Evolutionary conservation across 2,329 filamentous ascomycete species (phyloP), one percentile per base, ranked within the genome.

Genomic region (Trichoderma citrinoviride): DNA sequence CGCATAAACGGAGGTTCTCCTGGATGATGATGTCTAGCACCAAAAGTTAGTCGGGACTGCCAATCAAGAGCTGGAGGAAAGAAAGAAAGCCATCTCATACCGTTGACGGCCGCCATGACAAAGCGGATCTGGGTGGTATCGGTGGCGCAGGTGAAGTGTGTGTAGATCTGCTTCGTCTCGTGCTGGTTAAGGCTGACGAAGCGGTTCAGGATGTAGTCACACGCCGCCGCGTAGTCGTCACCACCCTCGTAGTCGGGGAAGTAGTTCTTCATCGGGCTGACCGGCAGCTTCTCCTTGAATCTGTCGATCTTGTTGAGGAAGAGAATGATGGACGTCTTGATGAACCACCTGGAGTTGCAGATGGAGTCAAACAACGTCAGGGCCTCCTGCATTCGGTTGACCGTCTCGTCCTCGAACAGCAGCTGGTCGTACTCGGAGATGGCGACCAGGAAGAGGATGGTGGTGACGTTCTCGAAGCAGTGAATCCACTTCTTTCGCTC

Each of bases 401-500:
- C 91, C 0, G 91, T 97, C 83, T 97, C 93, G 75, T 97, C 93
- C 77, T 97, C 93, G 77, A 97, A 97, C 52, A 97, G 85, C 67
- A 97, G 84, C 81, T 97, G 93, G 77, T 97, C 93, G 82, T 97
- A 97, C 79, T 97, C 93, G 71, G 93, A 97, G 72, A 97, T 97
- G 79, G 94, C 94, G 70, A 97, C 94, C 64, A 97, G 82, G 88
- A 97, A 97, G 44, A 97, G 90, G 72, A 97, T 96, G 10, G 93
- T 96, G 8, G 93, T 97, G 74, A 97, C 93, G 73, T 97, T 97
- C 82, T 97, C 93, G 79, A 97, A 97, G 82, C 93, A 97, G 82
- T 97, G 93, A 72, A 97, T 97, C 93, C 93, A 97, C 87, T 97
- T 97, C 90, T 97, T 97, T 77, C 93, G 89, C 81, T 97, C 93